Evolutionary conservation across 805 yeast genomes (phyloP).

Genomic region (Maudiozyma serrabonitensis): DNA sequence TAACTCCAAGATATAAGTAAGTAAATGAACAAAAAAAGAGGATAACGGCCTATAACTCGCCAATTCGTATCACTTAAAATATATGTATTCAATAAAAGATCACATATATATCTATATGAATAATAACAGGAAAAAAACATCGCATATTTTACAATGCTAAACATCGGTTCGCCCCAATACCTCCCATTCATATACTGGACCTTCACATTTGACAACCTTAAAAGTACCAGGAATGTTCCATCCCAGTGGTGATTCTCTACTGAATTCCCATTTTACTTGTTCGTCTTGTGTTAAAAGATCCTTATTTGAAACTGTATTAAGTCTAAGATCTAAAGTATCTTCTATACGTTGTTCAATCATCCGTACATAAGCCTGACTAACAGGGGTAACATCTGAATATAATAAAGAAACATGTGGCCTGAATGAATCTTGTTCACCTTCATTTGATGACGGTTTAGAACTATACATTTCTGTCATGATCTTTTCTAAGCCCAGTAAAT

Average conservation of each 20-base stretch:
- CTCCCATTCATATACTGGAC: slow-evolving; percentile 62
- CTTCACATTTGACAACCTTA: slow-evolving; percentile 59
- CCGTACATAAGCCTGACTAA: slow-evolving; percentile 55
- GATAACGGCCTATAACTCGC: no score
- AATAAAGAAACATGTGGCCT: slow-evolving; percentile 68
- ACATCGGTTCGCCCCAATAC: slow-evolving; percentile 40
- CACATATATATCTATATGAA: no score
- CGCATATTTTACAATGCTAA: not conserved
- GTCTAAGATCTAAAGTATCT: slow-evolving; percentile 46
- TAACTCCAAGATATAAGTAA: no score
- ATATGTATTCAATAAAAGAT: no score
- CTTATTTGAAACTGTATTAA: slow-evolving; percentile 8
- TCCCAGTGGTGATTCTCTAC: slow-evolving; percentile 16
- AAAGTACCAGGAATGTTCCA: slow-evolving; percentile 62
- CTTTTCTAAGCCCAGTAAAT: slow-evolving; percentile 30
- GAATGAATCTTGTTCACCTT: slow-evolving; percentile 37
- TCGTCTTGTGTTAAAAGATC: slow-evolving; percentile 7
- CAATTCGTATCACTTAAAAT: no score
- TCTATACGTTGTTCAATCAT: slow-evolving; percentile 56
- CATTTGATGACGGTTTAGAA: slow-evolving; percentile 21
- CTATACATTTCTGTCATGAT: slow-evolving; percentile 51
- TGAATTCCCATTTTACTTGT: slow-evolving; percentile 20
- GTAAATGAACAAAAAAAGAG: no score
- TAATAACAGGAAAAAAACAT: no score
- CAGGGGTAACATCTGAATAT: slow-evolving; percentile 55